Evolutionary conservation across 805 yeast species (phyloP).

Genomic region (Wickerhamomyces ciferrii): DNA sequence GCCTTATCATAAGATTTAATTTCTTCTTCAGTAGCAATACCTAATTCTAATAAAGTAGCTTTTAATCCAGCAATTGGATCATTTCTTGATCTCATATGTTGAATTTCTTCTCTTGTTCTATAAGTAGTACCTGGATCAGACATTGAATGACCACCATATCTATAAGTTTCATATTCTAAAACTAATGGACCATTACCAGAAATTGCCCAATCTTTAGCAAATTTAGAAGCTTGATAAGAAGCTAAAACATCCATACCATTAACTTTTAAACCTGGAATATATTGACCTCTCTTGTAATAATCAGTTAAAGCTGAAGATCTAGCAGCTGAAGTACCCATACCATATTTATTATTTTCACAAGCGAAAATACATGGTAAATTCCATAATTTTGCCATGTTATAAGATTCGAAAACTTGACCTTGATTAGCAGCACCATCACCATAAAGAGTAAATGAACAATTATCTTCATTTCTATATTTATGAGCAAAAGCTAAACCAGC

Average conservation of each 20-base stretch:
- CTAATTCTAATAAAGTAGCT: constrained; percentile 74
- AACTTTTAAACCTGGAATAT: constrained; percentile 96
- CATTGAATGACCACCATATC: constrained; percentile 99
- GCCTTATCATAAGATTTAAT: constrained; percentile 92
- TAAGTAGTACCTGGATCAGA: constrained; percentile 99
- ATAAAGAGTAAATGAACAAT: constrained; percentile 83
- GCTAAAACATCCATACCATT: constrained; percentile 99
- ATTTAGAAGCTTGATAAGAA: constrained; percentile 90
- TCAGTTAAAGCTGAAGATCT: constrained; percentile 96
- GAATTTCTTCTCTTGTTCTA: constrained; percentile 99
- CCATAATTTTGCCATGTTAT: constrained; percentile 99
- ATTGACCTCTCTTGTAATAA: constrained; percentile 98
- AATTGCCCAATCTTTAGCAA: constrained; percentile 94
- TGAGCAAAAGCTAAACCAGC: constrained; percentile 98
- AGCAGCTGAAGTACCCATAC: constrained; percentile 98
- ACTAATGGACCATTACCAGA: constrained; percentile 95
- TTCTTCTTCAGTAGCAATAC: constrained; percentile 91
- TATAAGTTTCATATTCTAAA: constrained; percentile 94
- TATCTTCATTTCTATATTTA: constrained; percentile 78
- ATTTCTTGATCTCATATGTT: constrained; percentile 97
- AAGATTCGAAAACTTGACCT: constrained; percentile 97
- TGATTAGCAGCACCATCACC: constrained; percentile 99
- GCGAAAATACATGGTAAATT: constrained; percentile 90
- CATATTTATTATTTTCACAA: constrained; percentile 98
- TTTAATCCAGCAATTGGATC: constrained; percentile 97